phyloP scores from a whole-genome alignment of 768 basidiomycete genomes.

The Suillus sp. region DNA sequence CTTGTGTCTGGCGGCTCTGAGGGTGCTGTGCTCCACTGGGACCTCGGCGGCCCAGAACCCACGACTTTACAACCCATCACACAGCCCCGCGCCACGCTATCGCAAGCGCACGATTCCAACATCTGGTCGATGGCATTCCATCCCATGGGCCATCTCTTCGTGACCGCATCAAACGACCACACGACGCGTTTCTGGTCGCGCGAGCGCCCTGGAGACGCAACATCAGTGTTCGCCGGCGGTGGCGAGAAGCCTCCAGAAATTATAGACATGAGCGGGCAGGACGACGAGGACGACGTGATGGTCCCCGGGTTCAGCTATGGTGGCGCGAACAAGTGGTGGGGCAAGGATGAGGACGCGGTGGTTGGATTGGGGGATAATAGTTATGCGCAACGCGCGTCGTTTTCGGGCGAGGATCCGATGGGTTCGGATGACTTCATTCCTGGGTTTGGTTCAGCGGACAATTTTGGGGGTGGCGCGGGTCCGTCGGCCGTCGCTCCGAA shows the following conservation, averaged over 20 bases:
- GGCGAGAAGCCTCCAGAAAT: conserved; percentile 84
- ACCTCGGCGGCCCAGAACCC: conserved; percentile 66
- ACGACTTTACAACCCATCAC: conserved; percentile 41
- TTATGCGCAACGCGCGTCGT: conserved; percentile 26
- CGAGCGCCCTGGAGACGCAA: conserved; percentile 81
- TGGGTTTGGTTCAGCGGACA: conserved; percentile 52
- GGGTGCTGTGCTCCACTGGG: conserved; percentile 94
- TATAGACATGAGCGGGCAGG: conserved; percentile 55
- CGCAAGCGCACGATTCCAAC: conserved; percentile 97
- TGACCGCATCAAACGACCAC: conserved; percentile 95
- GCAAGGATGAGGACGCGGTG: conserved; percentile 45
- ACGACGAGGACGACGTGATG: conserved; percentile 74
- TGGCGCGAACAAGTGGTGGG: conserved; percentile 43
- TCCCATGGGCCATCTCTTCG: conserved; percentile 93
- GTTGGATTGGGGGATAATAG: conserved; percentile 15
- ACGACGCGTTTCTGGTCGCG: conserved; percentile 99
- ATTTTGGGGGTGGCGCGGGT: conserved; percentile 26
- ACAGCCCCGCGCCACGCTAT: conserved; percentile 77
- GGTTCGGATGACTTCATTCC: conserved; percentile 65
- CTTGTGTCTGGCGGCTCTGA: conserved; percentile 94
- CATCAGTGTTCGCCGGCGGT: conserved; percentile 76
- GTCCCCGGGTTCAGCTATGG: conserved; percentile 73
- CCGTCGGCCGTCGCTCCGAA: conserved; percentile 34
- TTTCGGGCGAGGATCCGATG: conserved; percentile 30
- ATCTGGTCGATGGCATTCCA: conserved; percentile 97